Conservation (phyloP, 768 basidiomycete genomes). For the Lactifluus echinatus region DNA sequence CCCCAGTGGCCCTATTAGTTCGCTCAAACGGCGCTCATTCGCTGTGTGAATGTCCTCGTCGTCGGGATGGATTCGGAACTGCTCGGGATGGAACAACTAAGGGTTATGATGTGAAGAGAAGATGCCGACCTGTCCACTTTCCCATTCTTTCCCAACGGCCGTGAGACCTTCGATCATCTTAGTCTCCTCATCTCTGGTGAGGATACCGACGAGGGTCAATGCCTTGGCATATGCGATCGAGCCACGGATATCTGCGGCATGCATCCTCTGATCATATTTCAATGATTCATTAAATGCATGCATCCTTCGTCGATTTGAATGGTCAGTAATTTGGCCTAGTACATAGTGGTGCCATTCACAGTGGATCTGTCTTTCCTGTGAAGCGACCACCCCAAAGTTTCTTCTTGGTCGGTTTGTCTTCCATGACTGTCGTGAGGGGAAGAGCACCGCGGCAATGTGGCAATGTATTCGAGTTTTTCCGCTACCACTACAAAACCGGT, state of each 20-base stretch:
- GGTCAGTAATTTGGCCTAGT: slow-evolving; percentile 16
- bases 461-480: no score
- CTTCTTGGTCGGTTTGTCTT: slow-evolving; percentile 45
- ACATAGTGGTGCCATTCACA: slow-evolving; percentile 39
- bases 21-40: slow-evolving; percentile 89
- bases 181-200: slow-evolving; percentile 65
- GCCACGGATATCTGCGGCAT: slow-evolving; percentile 82
- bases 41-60: slow-evolving; percentile 99
- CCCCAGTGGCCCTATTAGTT: slow-evolving; percentile 85
- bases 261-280: slow-evolving; percentile 91
- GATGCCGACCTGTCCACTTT: slow-evolving; percentile 51
- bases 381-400: slow-evolving; percentile 88
- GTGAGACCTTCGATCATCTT: slow-evolving; percentile 68
- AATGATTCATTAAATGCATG: slow-evolving; percentile 96
- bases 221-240: slow-evolving; percentile 96
- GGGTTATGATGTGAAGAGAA: neutral
- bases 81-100: neutral
- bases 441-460: neutral
- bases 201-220: slow-evolving; percentile 68
- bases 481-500: no score
- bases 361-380: slow-evolving; percentile 78
- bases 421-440: slow-evolving; percentile 22
- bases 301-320: slow-evolving; percentile 50
- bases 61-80: slow-evolving; percentile 76
- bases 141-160: slow-evolving; percentile 81